Conservation (phyloP, 345 rosid species). For the Pelargonium nanum region DNA sequence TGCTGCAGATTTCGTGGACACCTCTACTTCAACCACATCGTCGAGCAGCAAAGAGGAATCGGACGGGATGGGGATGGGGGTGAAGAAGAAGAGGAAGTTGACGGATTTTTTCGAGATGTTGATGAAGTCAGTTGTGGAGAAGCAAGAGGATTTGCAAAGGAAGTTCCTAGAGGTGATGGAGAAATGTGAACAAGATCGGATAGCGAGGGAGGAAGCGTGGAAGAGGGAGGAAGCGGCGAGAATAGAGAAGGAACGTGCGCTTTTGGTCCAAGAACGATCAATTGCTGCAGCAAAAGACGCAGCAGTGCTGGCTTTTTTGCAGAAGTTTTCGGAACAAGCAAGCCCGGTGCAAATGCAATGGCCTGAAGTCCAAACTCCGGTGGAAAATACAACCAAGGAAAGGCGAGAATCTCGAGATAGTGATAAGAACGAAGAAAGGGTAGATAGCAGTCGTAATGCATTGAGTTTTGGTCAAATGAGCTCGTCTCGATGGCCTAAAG, state of each 20-base stretch:
- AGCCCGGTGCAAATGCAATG: not conserved
- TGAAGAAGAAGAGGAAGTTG: slow-evolving; percentile 56
- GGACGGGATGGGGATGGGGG: slow-evolving; percentile 13
- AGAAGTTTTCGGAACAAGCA: slow-evolving; percentile 48
- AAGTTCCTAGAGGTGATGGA: slow-evolving; percentile 59
- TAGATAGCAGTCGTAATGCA: too few relatives aligned
- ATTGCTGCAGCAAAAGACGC: slow-evolving; percentile 65
- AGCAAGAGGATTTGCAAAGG: slow-evolving; percentile 64
- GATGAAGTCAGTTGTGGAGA: slow-evolving; percentile 52
- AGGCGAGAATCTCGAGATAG: too few relatives aligned
- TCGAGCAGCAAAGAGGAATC: slow-evolving; percentile 24
- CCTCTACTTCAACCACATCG: slow-evolving; percentile 31
- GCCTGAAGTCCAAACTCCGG: slow-evolving; percentile 1
- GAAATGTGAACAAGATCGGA: slow-evolving; percentile 50
- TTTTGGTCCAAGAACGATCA: slow-evolving; percentile 60
- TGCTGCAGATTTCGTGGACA: slow-evolving; percentile 15
- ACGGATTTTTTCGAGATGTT: slow-evolving; percentile 41
- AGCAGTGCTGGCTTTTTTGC: slow-evolving; percentile 62
- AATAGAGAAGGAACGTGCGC: slow-evolving; percentile 48
- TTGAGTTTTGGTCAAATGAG: slow-evolving; percentile 1
- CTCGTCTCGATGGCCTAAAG: slow-evolving; percentile 62
- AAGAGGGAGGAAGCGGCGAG: slow-evolving; percentile 49
- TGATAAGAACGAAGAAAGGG: too few relatives aligned
- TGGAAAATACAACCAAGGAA: too few relatives aligned
- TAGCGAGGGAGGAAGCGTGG: slow-evolving; percentile 65